These are phyloP conservation scores for Spergularia bocconei DNA, from an alignment of 148 eudicot species.

Conservation along the genomic window DNA sequence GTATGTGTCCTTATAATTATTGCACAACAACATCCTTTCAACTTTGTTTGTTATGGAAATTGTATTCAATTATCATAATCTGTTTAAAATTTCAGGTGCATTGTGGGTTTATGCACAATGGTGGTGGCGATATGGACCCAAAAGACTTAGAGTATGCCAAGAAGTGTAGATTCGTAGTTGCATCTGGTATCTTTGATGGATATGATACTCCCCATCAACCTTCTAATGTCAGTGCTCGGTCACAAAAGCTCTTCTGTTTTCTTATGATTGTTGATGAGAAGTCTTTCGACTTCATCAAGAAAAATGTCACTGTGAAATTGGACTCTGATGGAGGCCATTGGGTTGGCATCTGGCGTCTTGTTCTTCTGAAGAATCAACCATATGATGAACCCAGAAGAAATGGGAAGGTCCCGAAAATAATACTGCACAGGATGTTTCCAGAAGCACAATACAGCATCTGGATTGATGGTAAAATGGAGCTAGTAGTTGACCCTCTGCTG, in stretches of 20 bases:
- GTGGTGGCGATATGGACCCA: slow-evolving; percentile 84
- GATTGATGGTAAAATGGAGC: slow-evolving; percentile 99
- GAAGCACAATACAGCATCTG: slow-evolving; percentile 89
- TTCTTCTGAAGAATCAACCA: slow-evolving; percentile 78
- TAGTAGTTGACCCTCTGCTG: slow-evolving; percentile 88
- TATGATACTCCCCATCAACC: slow-evolving; percentile 97
- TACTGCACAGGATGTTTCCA: slow-evolving; percentile 88
- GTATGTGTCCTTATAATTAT: no score
- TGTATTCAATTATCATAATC: background rate
- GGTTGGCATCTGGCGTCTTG: slow-evolving; percentile 94
- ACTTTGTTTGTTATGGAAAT: background rate
- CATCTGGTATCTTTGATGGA: slow-evolving; percentile 96
- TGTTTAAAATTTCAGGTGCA: slow-evolving; percentile 58
- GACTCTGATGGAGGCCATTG: slow-evolving; percentile 79
- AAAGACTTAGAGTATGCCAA: slow-evolving; percentile 70
- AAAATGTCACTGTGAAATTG: slow-evolving; percentile 66
- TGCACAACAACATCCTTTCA: background rate
- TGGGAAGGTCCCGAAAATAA: slow-evolving; percentile 91
- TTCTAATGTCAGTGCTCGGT: slow-evolving; percentile 69
- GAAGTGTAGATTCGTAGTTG: slow-evolving; percentile 87
- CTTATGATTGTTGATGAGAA: slow-evolving; percentile 94
- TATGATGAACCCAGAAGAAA: slow-evolving; percentile 97
- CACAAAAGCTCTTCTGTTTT: slow-evolving; percentile 79
- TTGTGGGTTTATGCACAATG: slow-evolving; percentile 84
- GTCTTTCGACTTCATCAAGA: slow-evolving; percentile 70